phyloP scores from a whole-genome alignment of 345 rosid species.

The Kernera saxatilis region DNA sequence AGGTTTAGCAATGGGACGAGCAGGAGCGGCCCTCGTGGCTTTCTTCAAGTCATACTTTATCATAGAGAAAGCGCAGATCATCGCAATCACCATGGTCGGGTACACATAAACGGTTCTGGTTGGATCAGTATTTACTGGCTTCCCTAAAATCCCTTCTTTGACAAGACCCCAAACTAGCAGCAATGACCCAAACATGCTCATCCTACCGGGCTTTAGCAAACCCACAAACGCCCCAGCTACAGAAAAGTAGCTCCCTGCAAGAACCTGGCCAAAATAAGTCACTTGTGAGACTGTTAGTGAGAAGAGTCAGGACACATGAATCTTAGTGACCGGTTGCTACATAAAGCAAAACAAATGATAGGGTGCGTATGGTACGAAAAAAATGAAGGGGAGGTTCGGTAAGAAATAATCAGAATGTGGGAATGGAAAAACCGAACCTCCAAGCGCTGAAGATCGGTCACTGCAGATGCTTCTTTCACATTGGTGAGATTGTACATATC shows the following conservation, averaged over 20 bases:
- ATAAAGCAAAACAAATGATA: neutral
- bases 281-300: neutral
- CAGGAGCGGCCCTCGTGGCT: slow-evolving; percentile 52
- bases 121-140: slow-evolving; percentile 72
- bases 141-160: slow-evolving; percentile 83
- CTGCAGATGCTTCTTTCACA: slow-evolving; percentile 65
- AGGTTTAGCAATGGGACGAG: slow-evolving; percentile 67
- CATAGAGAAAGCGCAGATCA: slow-evolving; percentile 76
- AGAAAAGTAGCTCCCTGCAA: slow-evolving; percentile 87
- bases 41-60: slow-evolving; percentile 81
- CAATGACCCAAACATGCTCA: slow-evolving; percentile 92
- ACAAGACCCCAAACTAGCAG: slow-evolving; percentile 85
- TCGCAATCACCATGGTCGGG: slow-evolving; percentile 73
- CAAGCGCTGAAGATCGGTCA: slow-evolving; percentile 79
- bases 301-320: neutral
- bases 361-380: neutral
- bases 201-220: slow-evolving; percentile 78
- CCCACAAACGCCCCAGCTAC: slow-evolving; percentile 90
- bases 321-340: neutral
- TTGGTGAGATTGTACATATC: slow-evolving; percentile 62
- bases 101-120: slow-evolving; percentile 59
- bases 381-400: neutral
- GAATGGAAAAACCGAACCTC: slow-evolving; percentile 47
- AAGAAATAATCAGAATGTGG: neutral
- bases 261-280: slow-evolving; percentile 51